Base-by-base conservation (phyloP, 2,329 filamentous ascomycete species). In the Didymella keratinophila region DNA sequence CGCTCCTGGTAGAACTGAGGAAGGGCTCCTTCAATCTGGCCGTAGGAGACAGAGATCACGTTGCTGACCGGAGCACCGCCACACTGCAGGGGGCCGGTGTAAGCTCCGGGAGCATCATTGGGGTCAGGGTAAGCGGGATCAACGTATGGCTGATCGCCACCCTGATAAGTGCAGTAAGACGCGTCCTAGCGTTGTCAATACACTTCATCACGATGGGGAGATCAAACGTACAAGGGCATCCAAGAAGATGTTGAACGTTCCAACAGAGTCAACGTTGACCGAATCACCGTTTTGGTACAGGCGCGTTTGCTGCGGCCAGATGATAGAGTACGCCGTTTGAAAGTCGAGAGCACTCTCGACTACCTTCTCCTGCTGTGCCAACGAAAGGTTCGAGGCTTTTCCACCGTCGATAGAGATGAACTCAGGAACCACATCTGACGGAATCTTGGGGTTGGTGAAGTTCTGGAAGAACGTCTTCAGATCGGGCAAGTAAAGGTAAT, bases 31-130 rank as follows among this genome's bases (percentile, higher is more conserved):
- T 86, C 84, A 61, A 82, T 81, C 62, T 82, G 81, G 12, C 77
- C 79, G 69, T 87, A 87, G 11, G 81, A 84, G 27, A 83, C 45
- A 10, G 85, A 84, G 4, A 84, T 80, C 41, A 74, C 80, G 63
- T 84, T 82, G 43, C 83, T 75, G n/a, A 78, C 76, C 25, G 81
- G 79, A 18, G 80, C 71, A 59, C 77, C 76, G 50, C 76, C 76
- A 61, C 66, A 65, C 74, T 78, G 68, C 70, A 77, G 50, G 54
- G 72, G 56, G 11, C 64, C 62, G 12, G 51, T 62, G 57, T 68
- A 63, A n/a, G 62, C 65, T 27, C 58, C 60, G 10, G 62, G 60
- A 12, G 61, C 58, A 1, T 60, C 60, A 32, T 65, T 58, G 12
- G 63, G 65, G 21, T 57, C 54, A n/a, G 54, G 54, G 34, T 66